Evolutionary conservation across 352 stramenopile species (phyloP), one percentile per base, ranked within the genome.

Genomic region (Phytopythium montanum): DNA sequence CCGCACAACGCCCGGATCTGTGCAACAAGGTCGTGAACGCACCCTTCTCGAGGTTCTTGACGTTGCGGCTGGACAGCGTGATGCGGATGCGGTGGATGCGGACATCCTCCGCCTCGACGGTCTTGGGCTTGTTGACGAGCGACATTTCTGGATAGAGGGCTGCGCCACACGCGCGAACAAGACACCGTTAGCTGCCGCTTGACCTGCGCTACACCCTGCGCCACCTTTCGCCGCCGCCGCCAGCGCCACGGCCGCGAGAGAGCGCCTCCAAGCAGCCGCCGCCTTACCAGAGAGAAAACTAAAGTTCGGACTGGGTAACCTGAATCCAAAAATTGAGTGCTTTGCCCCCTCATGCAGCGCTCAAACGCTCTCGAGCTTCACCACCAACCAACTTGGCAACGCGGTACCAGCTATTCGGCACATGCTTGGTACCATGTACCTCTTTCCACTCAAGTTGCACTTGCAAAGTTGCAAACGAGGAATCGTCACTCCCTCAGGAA

Each of bases 21-120:
- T n/a, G n/a, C n/a, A n/a, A n/a, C n/a, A n/a, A n/a, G n/a, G n/a
- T n/a, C n/a, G n/a, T n/a, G n/a, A n/a, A 66, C 66, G 49, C 54
- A 85, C 73, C 90, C 86, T 99, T 99, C 81, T 99, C 97, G 61
- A 99, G 80, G 87, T 99, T 98, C 79, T 98, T 97, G 41, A 99
- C 97, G 73, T 99, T 99, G 69, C 94, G 94, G 72, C 94, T 99
- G 66, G 97, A 98, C 59, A 99, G 88, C 68, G 97, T 99, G 86
- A 99, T 99, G 67, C 97, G 95, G 80, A 99, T 99, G 75, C 97
- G 93, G 82, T 98, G 92, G 65, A 98, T 96, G 68, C 79, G 81
- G 61, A 79, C 85, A 65, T 94, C 83, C 60, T 94, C 87, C 65
- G 72, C 79, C 63, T 94, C 85, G 65, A 94, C 81, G 69, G 79